Evolutionary conservation across 352 stramenopile species (phyloP), one percentile per base, ranked within the genome.

Genomic region (Phytopythium montanum): DNA sequence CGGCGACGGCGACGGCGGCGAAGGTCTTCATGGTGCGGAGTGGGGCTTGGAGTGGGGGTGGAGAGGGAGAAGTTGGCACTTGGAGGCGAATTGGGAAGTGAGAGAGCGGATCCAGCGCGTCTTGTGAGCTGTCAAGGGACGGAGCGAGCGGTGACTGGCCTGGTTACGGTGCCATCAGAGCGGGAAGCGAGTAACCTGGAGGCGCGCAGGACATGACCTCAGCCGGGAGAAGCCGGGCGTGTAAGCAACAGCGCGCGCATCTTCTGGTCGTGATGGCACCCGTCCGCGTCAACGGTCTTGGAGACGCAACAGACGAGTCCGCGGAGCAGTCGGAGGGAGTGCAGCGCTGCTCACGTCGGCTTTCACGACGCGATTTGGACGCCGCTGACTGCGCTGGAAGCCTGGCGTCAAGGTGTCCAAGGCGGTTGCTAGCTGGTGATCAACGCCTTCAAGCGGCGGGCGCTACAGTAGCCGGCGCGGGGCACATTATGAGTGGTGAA

Each of bases 11-110:
- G 60, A 59, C 46, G 44, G 64, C 60, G 42, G 68, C 33, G 62
- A 75, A 75, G 18, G 68, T 70, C 71, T 76, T 79, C 71, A 79
- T 79, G 56, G 50, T 69, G 44, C 31, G 29, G 64, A 25, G 55
- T 68, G 67, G 50, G 54, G n/a, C n/a, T n/a, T n/a, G n/a, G n/a
- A n/a, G n/a, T n/a, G 60, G 29, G 18, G 44, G 42, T 49, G 55
- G 21, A 13, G 44, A 59, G 45, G 33, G 46, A 38, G 42, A 60
- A 68, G 61, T 69, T 73, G 56, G 59, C 55, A 62, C 68, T 76
- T 66, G 60, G 59, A 60, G 58, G 69, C 46, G 58, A 57, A 71
- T 75, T 73, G 53, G 59, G 68, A 60, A 80, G 72, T 80, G 72
- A 77, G 31, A 54, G 48, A 39, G 0, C 48, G 28, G 13, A 4